These are phyloP conservation scores for Geranomyces michiganensis DNA, from an alignment of 192 early-diverging fungal genomes.

Conservation along the genomic window DNA sequence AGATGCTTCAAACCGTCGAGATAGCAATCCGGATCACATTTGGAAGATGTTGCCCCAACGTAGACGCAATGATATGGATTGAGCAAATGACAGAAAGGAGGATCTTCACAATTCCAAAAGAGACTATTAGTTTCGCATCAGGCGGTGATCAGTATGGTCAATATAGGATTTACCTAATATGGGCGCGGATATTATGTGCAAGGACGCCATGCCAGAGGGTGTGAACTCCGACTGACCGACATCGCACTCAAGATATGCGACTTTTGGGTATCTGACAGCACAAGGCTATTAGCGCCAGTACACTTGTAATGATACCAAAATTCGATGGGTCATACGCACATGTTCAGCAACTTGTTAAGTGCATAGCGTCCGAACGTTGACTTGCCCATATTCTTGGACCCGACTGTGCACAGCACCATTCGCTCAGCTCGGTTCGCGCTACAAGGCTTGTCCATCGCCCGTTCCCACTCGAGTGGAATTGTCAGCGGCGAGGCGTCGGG, in stretches of 20 bases:
- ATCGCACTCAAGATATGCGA: slow-evolving; percentile 91
- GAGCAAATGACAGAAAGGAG: slow-evolving; percentile 76
- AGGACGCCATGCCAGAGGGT: slow-evolving; percentile 74
- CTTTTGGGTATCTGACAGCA: slow-evolving; percentile 55
- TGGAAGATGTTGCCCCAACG: slow-evolving; percentile 75
- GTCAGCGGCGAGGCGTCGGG: slow-evolving; percentile 30
- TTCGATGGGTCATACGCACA: slow-evolving; percentile 43
- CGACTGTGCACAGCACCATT: slow-evolving; percentile 70
- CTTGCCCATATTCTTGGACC: slow-evolving; percentile 84
- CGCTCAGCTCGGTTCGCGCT: slow-evolving; percentile 25
- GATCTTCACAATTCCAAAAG: slow-evolving; percentile 40
- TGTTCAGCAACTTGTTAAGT: slow-evolving; percentile 73
- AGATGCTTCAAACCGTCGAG: slow-evolving; percentile 67
- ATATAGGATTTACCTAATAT: slow-evolving; percentile 53
- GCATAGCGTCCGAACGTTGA: slow-evolving; percentile 82
- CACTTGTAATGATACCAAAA: background rate
- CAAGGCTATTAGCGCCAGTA: background rate
- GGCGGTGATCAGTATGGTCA: background rate
- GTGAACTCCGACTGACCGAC: slow-evolving; percentile 91
- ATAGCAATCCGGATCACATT: slow-evolving; percentile 83
- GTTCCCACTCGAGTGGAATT: slow-evolving; percentile 48
- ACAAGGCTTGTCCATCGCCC: slow-evolving; percentile 5
- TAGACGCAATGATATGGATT: slow-evolving; percentile 70
- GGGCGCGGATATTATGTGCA: slow-evolving; percentile 72
- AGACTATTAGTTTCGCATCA: background rate